Evolutionary conservation across 1,284 basidiomycete species (phyloP).

Genomic region (Papiliotrema flavescens): DNA sequence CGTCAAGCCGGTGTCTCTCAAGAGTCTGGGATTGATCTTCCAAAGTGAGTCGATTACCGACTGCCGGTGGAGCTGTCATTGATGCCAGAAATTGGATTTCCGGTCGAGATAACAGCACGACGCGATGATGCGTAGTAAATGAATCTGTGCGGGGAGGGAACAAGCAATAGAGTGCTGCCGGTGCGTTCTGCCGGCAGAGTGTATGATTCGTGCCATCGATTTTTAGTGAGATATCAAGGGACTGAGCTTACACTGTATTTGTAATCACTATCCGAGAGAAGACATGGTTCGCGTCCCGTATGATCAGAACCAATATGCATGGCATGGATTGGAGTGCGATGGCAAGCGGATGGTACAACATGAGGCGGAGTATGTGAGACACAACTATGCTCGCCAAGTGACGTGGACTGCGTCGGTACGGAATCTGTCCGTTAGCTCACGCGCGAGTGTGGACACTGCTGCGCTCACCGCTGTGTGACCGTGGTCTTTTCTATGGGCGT

Average conservation of each 20-base stretch:
- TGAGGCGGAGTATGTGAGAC: too few species aligned
- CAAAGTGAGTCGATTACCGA: conserved; percentile 51
- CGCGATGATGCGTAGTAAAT: too few species aligned
- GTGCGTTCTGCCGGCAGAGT: too few species aligned
- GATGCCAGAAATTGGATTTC: conserved; percentile 19
- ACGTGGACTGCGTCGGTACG: conserved; percentile 88
- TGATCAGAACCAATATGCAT: neutral
- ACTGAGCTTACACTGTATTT: neutral
- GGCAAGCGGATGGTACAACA: too few species aligned
- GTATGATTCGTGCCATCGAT: too few species aligned
- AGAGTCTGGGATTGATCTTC: conserved; percentile 81
- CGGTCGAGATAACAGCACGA: neutral
- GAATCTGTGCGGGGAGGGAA: too few species aligned
- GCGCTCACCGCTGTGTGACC: conserved; percentile 75
- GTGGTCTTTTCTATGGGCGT: conserved; percentile 75
- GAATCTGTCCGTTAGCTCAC: conserved; percentile 57
- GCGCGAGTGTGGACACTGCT: neutral
- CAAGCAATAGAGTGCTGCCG: too few species aligned
- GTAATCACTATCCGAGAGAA: neutral
- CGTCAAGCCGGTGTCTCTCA: conserved; percentile 88
- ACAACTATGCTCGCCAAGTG: conserved; percentile 62
- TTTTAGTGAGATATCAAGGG: too few species aligned
- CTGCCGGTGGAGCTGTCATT: neutral
- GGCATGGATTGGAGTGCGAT: neutral
- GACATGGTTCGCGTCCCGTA: too few species aligned